Evolutionary conservation across 73 alveolate genomes (phyloP), one percentile per base, ranked within the genome.

Genomic region (Paramecium caudatum): DNA sequence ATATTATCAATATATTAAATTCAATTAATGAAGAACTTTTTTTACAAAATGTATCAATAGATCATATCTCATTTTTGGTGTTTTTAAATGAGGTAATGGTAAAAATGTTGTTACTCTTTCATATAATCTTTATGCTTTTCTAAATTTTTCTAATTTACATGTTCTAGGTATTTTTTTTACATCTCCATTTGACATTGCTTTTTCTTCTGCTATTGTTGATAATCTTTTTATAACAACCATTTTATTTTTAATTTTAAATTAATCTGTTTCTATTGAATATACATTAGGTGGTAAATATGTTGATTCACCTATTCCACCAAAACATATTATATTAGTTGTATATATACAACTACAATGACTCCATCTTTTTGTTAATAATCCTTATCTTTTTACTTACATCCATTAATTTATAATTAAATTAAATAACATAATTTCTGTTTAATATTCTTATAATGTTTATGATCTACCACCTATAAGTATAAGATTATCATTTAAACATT

Each of bases 11-110:
- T 10, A 55, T 27, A 55, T 55, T 55, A 55, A 55, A 23, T 55
- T 55, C 80, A 55, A 23, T 1, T 37, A 55, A 55, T 55, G 80
- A 16, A 65, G 39, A 2, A 65, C 15, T 36, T 65, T 33, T 12
- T 15, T 65, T 33, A 65, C 0, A 36, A 65, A 65, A 2, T 65
- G 36, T 49, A 65, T 65, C 47, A 45, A 39, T 10, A 74, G 16
- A 39, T 74, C 88, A 74, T 74, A 74, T 74, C 88, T 74, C 39
- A 74, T 37, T 45, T 45, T 74, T 39, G 88, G 88, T 10, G 62
- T 19, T 21, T 23, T 74, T 41, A 74, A 8, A 21, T 74, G 17
- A 16, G 88, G 88, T 16, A 74, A 43, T 41, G 88, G 69, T 4
- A 74, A 27, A 74, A 41, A 74, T 0, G 88, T 74, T 10, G 62